Conservation (phyloP, 129 eudicot species). For the Flaveria brownii region DNA sequence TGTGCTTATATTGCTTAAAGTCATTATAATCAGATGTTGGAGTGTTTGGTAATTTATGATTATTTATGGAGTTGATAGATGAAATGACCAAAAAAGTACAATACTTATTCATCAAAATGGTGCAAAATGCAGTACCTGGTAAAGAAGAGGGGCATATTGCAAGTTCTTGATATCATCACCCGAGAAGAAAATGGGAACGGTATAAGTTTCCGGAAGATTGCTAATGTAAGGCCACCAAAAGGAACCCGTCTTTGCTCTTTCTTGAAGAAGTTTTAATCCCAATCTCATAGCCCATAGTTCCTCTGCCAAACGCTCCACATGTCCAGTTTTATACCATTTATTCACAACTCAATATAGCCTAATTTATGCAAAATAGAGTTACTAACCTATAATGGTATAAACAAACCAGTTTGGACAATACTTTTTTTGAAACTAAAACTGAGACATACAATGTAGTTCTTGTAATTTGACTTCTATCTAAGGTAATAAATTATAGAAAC, state of each 20-base stretch:
- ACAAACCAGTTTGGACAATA: conserved; percentile 18
- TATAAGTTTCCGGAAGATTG: conserved; percentile 90
- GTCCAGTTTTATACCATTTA: conserved; percentile 75
- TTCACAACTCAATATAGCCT: conserved; percentile 77
- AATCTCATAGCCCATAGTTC: conserved; percentile 96
- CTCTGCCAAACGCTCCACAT: conserved; percentile 98
- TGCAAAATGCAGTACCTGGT: conserved; percentile 57
- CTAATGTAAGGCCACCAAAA: conserved; percentile 99
- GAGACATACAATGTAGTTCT: background rate
- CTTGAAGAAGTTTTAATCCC: conserved; percentile 92
- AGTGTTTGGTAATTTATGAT: background rate
- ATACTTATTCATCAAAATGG: background rate
- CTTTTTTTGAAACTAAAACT: background rate
- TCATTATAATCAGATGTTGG: background rate
- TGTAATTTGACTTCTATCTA: background rate
- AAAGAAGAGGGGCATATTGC: conserved; percentile 91
- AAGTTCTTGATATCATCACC: conserved; percentile 88
- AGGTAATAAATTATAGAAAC: background rate
- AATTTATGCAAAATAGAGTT: conserved; percentile 48
- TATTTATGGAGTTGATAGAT: background rate
- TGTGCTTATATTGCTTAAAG: background rate
- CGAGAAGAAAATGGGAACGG: conserved; percentile 82
- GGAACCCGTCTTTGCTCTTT: conserved; percentile 78
- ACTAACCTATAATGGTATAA: conserved; percentile 35
- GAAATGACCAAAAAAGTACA: background rate